Evolutionary conservation across 768 basidiomycete genomes (phyloP).

Genomic region (Russula dissimulans): DNA sequence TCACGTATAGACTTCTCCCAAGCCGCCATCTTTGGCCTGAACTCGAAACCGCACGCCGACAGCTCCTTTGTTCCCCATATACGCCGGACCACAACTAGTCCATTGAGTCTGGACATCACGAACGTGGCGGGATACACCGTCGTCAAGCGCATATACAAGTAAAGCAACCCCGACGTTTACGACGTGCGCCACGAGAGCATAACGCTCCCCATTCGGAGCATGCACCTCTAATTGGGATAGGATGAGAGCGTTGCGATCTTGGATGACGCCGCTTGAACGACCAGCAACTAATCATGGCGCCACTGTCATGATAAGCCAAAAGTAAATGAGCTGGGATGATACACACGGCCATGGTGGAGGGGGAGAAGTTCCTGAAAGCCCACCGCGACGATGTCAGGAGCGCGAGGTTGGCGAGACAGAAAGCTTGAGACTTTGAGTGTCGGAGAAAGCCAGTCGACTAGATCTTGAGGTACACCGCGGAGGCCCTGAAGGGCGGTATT

Average conservation of each 20-base stretch:
- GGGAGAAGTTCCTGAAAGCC: conserved; percentile 93
- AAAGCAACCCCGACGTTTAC: conserved; percentile 85
- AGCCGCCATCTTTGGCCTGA: conserved; percentile 39
- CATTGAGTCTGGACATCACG: conserved; percentile 63
- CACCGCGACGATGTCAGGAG: conserved; percentile 83
- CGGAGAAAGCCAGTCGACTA: conserved; percentile 88
- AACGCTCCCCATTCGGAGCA: conserved; percentile 62
- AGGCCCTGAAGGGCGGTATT: conserved; percentile 85
- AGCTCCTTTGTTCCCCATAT: conserved; percentile 94
- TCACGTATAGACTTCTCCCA: conserved; percentile 79
- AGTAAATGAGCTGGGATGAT: neutral
- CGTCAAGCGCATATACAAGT: conserved; percentile 77
- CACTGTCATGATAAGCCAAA: conserved; percentile 7
- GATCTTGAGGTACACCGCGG: conserved; percentile 65
- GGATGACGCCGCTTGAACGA: conserved; percentile 58
- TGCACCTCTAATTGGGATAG: conserved; percentile 63
- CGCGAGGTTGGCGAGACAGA: conserved; percentile 50
- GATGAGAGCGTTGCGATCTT: conserved; percentile 62
- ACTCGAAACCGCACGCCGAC: conserved; percentile 82
- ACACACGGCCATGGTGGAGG: conserved; percentile 69
- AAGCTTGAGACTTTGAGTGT: conserved; percentile 69
- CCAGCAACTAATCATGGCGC: conserved; percentile 53
- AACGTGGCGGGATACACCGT: conserved; percentile 48
- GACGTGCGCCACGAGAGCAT: conserved; percentile 67
- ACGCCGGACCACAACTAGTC: conserved; percentile 62